Evolutionary conservation across 805 yeast species (phyloP).

Genomic region (Citeromyces nyonsensis): DNA sequence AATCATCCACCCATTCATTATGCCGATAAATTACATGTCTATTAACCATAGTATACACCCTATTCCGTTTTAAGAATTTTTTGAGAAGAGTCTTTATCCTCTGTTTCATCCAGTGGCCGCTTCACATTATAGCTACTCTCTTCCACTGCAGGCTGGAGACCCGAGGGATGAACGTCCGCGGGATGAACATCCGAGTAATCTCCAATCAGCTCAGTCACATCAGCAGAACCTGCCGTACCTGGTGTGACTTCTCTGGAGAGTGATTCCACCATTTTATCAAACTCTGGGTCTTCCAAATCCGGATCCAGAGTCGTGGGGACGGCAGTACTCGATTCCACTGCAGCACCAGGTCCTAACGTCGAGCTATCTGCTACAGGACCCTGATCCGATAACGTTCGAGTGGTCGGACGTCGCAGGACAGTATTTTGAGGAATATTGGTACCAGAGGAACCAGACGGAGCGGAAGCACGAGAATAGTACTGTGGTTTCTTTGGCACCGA

Average conservation of each 20-base stretch:
- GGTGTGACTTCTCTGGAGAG: slow-evolving; percentile 6
- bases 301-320: background rate
- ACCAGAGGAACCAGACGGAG: too few species aligned
- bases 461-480: slow-evolving; percentile 2
- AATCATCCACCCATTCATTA: too few species aligned
- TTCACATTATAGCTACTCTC: background rate
- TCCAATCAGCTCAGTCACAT: too few species aligned
- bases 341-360: too few species aligned
- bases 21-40: too few species aligned
- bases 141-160: background rate
- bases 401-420: slow-evolving; percentile 1
- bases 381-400: background rate
- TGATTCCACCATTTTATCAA: slow-evolving; percentile 6
- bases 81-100: background rate
- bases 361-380: too few species aligned
- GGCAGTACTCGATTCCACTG: too few species aligned
- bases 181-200: too few species aligned
- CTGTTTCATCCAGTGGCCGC: background rate
- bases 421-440: background rate
- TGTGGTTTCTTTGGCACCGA: slow-evolving; percentile 1
- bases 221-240: too few species aligned
- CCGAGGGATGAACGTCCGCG: slow-evolving; percentile 2
- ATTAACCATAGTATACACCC: too few species aligned
- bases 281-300: slow-evolving; percentile 4
- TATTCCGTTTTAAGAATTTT: background rate